Percentiles rank a stretch among this genome's conserved stretches.
These are phyloP conservation scores for Eremochloa ophiuroides DNA, from an alignment of 176 grass and related monocot genomes.

Conservation along the genomic window DNA sequence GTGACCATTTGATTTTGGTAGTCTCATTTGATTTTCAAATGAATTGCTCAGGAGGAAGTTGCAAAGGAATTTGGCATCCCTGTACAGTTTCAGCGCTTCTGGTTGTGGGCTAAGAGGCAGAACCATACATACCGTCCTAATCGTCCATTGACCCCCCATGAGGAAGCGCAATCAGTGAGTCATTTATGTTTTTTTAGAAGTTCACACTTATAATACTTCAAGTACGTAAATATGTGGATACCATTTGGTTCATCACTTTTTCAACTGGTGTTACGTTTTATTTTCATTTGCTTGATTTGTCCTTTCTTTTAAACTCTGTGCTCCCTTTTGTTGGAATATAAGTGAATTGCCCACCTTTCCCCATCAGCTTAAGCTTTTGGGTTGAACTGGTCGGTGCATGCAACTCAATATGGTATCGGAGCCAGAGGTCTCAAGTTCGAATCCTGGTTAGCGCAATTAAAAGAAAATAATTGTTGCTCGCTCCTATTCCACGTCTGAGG, in stretches of 20 bases:
- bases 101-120: constrained; percentile 98
- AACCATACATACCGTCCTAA: constrained; percentile 97
- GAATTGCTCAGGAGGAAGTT: constrained; percentile 66
- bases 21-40: constrained; percentile 26
- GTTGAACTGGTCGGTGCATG: too few relatives aligned
- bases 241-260: background rate
- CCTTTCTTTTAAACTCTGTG: background rate
- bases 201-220: background rate
- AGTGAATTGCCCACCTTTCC: too few relatives aligned
- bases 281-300: constrained; percentile 10
- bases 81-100: constrained; percentile 89
- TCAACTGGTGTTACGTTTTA: background rate
- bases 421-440: too few relatives aligned
- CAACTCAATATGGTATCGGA: too few relatives aligned
- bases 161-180: constrained; percentile 82
- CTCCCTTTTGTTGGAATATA: too few relatives aligned
- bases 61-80: constrained; percentile 91
- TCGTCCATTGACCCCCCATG: constrained; percentile 59
- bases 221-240: background rate
- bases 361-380: too few relatives aligned
- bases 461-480: too few relatives aligned
- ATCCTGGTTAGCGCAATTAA: too few relatives aligned
- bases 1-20: constrained; percentile 10
- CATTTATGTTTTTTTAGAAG: background rate
- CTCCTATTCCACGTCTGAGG: too few relatives aligned